Evolutionary conservation across 345 rosid species (phyloP).

Genomic region (Eucalyptus tenuipes): DNA sequence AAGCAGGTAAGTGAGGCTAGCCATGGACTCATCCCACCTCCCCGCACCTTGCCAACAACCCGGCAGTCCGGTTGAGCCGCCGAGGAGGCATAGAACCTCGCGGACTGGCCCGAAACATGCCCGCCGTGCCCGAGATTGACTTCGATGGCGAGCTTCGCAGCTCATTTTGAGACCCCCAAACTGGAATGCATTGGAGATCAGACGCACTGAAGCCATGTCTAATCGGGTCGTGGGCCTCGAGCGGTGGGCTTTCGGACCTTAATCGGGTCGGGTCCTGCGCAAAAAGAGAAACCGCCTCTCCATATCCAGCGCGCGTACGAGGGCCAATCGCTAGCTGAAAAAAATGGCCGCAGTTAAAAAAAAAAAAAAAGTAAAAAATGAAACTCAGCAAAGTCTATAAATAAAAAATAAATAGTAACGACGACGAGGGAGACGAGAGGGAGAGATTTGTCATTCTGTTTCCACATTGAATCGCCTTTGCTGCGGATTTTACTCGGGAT

Average conservation of each 20-base stretch:
- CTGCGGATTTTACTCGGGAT: background rate
- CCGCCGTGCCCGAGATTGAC: background rate
- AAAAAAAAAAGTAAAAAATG: rapidly evolving
- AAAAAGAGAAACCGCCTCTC: background rate
- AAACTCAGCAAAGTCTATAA: background rate
- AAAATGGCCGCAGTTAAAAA: background rate
- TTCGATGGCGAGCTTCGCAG: background rate
- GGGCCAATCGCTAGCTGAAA: background rate
- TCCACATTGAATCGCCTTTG: background rate
- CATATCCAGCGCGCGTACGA: background rate
- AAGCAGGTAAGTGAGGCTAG: background rate
- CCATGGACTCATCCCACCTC: background rate
- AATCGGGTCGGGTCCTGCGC: background rate
- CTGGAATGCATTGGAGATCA: background rate
- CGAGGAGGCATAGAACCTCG: background rate
- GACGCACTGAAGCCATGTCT: background rate
- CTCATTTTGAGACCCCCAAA: background rate
- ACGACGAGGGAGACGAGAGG: background rate
- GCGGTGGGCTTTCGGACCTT: background rate
- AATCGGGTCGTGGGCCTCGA: background rate
- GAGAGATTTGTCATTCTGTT: background rate
- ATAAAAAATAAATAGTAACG: background rate
- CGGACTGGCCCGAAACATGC: background rate
- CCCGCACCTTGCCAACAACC: background rate
- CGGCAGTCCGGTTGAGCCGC: background rate